These are phyloP conservation scores for Naegleria fowleri DNA, from an alignment of 208 protist genomes.

Conservation along the genomic window DNA sequence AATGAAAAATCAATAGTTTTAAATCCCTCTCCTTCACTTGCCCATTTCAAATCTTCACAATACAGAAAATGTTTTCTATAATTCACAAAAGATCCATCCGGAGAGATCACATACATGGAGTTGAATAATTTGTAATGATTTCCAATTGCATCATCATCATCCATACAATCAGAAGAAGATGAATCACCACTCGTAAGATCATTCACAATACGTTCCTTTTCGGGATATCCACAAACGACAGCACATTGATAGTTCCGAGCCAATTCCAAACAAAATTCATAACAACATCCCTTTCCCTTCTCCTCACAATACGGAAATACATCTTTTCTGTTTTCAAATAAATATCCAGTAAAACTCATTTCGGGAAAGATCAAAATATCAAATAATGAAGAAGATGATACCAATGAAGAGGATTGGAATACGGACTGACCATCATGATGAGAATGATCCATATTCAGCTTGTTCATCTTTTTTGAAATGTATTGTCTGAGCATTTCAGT, in stretches of 20 bases:
- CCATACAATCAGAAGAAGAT: too few species aligned
- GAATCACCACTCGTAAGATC: too few species aligned
- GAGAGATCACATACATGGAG: neutral
- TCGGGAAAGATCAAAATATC: neutral
- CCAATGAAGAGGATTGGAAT: too few species aligned
- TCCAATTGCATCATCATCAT: too few species aligned
- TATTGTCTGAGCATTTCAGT: neutral
- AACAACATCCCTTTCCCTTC: neutral
- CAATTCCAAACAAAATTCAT: neutral
- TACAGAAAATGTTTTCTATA: neutral
- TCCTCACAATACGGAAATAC: neutral
- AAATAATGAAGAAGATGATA: neutral
- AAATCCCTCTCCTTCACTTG: neutral
- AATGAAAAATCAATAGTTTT: neutral
- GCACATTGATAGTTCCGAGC: neutral
- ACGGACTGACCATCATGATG: too few species aligned
- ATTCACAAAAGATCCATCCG: neutral
- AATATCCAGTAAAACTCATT: neutral
- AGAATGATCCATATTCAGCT: too few species aligned
- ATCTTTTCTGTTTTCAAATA: neutral
- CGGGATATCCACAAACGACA: neutral
- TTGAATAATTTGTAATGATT: neutral
- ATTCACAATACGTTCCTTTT: neutral
- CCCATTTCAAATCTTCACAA: neutral
- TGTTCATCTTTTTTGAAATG: neutral